These are phyloP conservation scores for Caryopteris hybrid DNA, from an alignment of 305 asterid genomes.

Conservation along the genomic window DNA sequence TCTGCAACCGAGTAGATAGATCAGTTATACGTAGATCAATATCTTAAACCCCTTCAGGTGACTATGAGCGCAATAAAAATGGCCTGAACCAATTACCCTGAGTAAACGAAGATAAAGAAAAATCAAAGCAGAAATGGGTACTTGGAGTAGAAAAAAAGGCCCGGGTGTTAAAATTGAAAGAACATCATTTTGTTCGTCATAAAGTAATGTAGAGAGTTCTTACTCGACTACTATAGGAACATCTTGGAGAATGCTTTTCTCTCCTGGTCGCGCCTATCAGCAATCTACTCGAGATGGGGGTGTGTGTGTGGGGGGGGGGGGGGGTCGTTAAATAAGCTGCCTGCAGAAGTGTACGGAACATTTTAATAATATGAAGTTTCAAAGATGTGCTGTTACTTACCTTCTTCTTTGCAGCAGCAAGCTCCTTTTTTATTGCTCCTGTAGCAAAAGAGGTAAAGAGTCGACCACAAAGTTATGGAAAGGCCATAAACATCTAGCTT, in stretches of 20 bases:
- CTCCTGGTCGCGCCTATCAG: constrained; percentile 70
- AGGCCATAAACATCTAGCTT: neutral
- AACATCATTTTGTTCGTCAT: neutral
- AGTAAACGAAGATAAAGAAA: neutral
- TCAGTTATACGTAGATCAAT: constrained; percentile 13
- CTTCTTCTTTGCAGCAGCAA: constrained; percentile 76
- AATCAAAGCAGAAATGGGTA: neutral
- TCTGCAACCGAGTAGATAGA: constrained; percentile 20
- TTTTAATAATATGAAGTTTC: neutral
- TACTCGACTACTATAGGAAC: constrained; percentile 45
- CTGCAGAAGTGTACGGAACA: constrained; percentile 4
- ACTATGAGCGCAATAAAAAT: constrained; percentile 18
- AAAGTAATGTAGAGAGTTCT: neutral
- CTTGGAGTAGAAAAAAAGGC: neutral
- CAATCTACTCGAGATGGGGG: constrained; percentile 38
- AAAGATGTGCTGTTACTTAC: constrained; percentile 22
- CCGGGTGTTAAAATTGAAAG: neutral
- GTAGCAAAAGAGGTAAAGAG: constrained; percentile 8
- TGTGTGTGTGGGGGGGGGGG: neutral
- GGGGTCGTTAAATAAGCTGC: neutral
- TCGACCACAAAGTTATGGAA: constrained; percentile 8
- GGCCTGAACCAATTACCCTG: constrained; percentile 28
- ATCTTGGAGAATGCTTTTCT: constrained; percentile 66
- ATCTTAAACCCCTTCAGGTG: constrained; percentile 22
- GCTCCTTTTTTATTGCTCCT: constrained; percentile 72